Base-by-base conservation (phyloP, 1,284 basidiomycete genomes). In the Boletus sp. region DNA sequence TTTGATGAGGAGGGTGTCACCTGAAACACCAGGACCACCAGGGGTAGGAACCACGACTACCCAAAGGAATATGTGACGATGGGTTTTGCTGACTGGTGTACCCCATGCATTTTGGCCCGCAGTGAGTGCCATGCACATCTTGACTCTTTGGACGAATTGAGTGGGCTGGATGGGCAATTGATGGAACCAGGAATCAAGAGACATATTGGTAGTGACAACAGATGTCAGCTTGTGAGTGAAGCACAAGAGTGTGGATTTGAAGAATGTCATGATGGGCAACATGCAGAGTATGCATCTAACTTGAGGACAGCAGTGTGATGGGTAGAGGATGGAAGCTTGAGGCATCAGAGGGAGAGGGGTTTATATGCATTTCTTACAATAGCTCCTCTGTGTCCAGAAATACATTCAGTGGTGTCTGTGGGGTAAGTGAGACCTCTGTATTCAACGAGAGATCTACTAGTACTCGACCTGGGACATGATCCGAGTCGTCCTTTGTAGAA, bases 1-100 rank as follows among this genome's bases (percentile, higher is more conserved):
- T 22, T 66, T 65, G 13, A 69, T 20, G 5, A 67, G 60, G 3
- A 62, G 6, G 0, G 45, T 49, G 4, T 65, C 57, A 4, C 56
- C 51, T 0, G 29, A 35, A 2, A 13, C 2, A 9, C 24, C 8
- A 0, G 18, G 9, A 18, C 13, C 16, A 2, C 7, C 9, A 4
- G 7, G 0, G 2, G n/a, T 15, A 1, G 62, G 45, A 7, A 3
- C 37, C 44, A 66, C 16, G 2, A 15, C 47, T 3, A 58, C 52
- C 2, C 48, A 53, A 18, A 64, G 20, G 1, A 65, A n/a, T n/a
- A 13, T 1, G 63, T 64, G 65, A 7, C 35, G 13, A 11, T 64
- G 59, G 2, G 24, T 5, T 4, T 39, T 11, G 11, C 41, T 37
- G 1, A 52, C 7, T 3, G 24, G 20, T 0, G 22, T 35, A 1